Evolutionary conservation across 345 rosid species (phyloP), one percentile per base, ranked within the genome.

Genomic region (Eucalyptus sp.): DNA sequence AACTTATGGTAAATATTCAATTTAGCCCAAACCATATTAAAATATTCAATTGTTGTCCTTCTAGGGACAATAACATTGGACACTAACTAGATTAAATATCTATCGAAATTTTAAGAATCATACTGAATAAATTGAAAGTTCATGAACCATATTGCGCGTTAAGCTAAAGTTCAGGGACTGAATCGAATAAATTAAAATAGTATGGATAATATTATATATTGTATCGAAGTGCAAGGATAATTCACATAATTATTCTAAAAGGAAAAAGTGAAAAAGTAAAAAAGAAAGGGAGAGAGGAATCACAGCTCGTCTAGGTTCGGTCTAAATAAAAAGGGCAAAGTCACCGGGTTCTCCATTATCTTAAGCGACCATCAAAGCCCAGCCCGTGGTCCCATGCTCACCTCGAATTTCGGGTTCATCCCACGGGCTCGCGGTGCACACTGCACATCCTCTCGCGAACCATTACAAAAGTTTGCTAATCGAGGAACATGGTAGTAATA

Each of bases 101-200:
- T 52, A 18, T 52, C 25, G 0, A 52, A 52, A 52, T 52, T 18
- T 52, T 18, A 52, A 52, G 10, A 52, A 52, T 1, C 0, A 1
- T 52, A 18, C 8, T 20, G 10, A 18, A 20, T 18, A 52, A 52
- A 52, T 20, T 52, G 10, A 56, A 56, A 56, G 13, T 56, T 0
- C 2, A 56, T 24, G 0, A 0, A 56, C 4, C 0, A 24, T 56
- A 24, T 56, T 24, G 0, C 0, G 24, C 0, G 1, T 24, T 22
- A 3, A 8, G 8, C 1, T 56, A 9, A 56, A 22, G 0, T 56
- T 56, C 0, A 8, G 0, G 6, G 3, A 22, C 3, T 24, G 2
- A 22, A 56, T 56, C 41, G 41, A 56, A 56, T 56, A 56, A 56
- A 56, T 56, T 10, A 56, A 22, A 24, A 24, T 1, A 22, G 4